Conservation (phyloP, 805 yeast species). For the Saccharomycopsis olivae region DNA sequence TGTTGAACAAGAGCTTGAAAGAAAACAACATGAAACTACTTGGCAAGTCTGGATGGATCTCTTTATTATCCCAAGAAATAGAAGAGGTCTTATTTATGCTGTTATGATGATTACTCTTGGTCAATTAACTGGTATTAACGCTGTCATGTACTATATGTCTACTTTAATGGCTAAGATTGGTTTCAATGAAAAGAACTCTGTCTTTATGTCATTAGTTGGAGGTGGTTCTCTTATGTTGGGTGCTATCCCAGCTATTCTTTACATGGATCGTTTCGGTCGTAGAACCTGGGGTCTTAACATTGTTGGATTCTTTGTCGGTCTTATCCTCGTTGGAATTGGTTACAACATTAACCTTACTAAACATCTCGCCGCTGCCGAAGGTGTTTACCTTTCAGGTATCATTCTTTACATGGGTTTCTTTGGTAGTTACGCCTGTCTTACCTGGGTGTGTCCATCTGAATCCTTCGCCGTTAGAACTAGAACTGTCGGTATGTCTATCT, state of each 20-base stretch:
- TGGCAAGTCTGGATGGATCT: conserved; percentile 30
- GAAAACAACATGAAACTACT: conserved; percentile 27
- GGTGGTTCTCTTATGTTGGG: conserved; percentile 55
- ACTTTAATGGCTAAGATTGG: conserved; percentile 47
- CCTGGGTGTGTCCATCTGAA: conserved; percentile 64
- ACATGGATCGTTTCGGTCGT: conserved; percentile 48
- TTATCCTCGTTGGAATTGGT: conserved; percentile 49
- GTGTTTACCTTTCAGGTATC: conserved; percentile 51
- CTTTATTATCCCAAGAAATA: conserved; percentile 43
- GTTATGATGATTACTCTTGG: conserved; percentile 48
- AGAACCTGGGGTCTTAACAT: conserved; percentile 46
- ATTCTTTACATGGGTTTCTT: conserved; percentile 56
- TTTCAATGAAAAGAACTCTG: conserved; percentile 38
- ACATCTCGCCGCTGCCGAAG: conserved; percentile 36
- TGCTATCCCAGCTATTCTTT: conserved; percentile 54
- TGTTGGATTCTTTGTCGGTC: conserved; percentile 49
- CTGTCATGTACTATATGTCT: conserved; percentile 55
- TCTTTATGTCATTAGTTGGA: conserved; percentile 59
- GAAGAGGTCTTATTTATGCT: conserved; percentile 51
- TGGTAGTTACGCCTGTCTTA: conserved; percentile 54
- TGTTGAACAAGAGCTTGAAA: conserved; percentile 35
- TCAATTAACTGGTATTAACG: conserved; percentile 61
- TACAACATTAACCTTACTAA: conserved; percentile 34
- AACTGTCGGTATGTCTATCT: conserved; percentile 55
- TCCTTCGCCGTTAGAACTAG: conserved; percentile 48